These are phyloP conservation scores for Purpureocillium takamizusanense DNA, from an alignment of 2,329 filamentous ascomycete species.

Conservation along the genomic window DNA sequence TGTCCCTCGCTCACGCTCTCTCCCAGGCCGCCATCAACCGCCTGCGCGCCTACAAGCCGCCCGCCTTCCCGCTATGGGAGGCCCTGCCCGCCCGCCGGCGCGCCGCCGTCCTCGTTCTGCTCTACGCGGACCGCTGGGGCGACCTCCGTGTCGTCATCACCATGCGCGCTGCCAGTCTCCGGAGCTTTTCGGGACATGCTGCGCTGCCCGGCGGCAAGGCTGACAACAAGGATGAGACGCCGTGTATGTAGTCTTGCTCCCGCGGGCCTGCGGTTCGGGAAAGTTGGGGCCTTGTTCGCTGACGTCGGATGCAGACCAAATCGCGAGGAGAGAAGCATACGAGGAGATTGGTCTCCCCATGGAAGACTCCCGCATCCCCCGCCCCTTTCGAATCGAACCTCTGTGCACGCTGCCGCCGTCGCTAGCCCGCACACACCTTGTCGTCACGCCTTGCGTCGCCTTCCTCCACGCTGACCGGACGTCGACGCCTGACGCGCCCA, in stretches of 20 bases:
- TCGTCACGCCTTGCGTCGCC: conserved; percentile 68
- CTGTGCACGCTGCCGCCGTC: conserved; percentile 75
- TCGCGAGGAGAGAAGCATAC: conserved; percentile 79
- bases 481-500: conserved; percentile 13
- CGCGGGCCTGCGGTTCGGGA: not conserved
- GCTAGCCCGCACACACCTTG: conserved; percentile 63
- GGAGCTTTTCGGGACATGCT: conserved; percentile 73
- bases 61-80: conserved; percentile 54
- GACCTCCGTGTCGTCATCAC: conserved; percentile 66
- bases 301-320: conserved; percentile 48
- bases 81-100: conserved; percentile 54
- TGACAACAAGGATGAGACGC: conserved; percentile 47
- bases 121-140: conserved; percentile 77
- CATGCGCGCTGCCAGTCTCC: conserved; percentile 54
- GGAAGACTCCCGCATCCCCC: conserved; percentile 57
- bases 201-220: conserved; percentile 77
- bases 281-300: not conserved
- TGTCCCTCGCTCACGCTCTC: conserved; percentile 2
- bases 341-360: conserved; percentile 89
- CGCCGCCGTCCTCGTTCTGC: conserved; percentile 78
- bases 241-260: conserved; percentile 32
- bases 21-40: conserved; percentile 48
- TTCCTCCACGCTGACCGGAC: conserved; percentile 59
- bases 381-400: conserved; percentile 76
- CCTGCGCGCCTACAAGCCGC: conserved; percentile 51